phyloP scores from a whole-genome alignment of 2,329 filamentous ascomycete species.

The Venturia carpophila region DNA sequence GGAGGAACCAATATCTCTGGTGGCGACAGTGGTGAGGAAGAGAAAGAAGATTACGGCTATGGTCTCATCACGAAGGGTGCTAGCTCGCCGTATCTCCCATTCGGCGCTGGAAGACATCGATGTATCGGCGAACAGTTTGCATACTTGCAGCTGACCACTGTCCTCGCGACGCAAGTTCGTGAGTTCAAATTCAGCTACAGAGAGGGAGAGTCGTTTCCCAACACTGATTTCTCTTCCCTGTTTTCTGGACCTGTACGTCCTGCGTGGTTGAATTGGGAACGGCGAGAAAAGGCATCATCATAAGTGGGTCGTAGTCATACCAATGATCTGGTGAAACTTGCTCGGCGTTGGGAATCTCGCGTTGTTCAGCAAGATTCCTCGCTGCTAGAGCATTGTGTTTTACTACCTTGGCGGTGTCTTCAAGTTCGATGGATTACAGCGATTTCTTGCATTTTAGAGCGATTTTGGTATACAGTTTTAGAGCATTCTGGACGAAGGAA shows the following conservation, averaged over 20 bases:
- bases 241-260: slow-evolving; percentile 40
- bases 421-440: not conserved
- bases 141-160: slow-evolving; percentile 83
- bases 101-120: slow-evolving; percentile 84
- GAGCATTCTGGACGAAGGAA: not conserved
- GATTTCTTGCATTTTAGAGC: slow-evolving; percentile 4
- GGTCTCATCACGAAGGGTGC: slow-evolving; percentile 88
- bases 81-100: slow-evolving; percentile 83
- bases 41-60: slow-evolving; percentile 88
- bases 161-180: slow-evolving; percentile 67
- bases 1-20: slow-evolving; percentile 39
- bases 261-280: slow-evolving; percentile 64
- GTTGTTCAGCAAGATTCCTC: not conserved
- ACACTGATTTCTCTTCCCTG: slow-evolving; percentile 56
- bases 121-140: slow-evolving; percentile 98
- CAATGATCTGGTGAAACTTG: not conserved
- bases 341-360: not conserved
- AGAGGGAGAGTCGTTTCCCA: slow-evolving; percentile 62
- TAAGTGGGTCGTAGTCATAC: not conserved
- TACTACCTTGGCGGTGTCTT: not conserved
- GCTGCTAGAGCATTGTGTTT: not conserved
- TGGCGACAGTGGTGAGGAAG: slow-evolving; percentile 52
- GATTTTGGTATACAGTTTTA: not conserved
- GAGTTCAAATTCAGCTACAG: slow-evolving; percentile 72
- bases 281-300: slow-evolving; percentile 39